Base-by-base conservation (phyloP, 495 filamentous ascomycete species). In the Lophiotrema nucula region DNA sequence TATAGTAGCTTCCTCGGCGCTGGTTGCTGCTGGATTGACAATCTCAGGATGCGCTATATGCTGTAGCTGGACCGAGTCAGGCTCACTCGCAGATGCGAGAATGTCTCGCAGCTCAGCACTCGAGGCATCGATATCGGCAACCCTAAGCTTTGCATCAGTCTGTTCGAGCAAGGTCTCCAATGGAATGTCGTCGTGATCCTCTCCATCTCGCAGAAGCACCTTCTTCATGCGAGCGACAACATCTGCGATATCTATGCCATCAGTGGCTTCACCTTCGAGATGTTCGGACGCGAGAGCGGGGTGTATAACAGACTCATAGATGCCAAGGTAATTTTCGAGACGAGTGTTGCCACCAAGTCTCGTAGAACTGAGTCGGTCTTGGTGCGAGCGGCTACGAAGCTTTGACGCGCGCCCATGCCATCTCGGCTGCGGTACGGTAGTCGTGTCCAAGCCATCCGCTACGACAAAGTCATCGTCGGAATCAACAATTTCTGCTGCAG, bases 391-490 rank as follows among this genome's bases (percentile, higher is more conserved):
- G n/a, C n/a, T n/a, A n/a, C n/a, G n/a, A n/a, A n/a, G n/a, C n/a
- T n/a, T n/a, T n/a, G n/a, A n/a, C n/a, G n/a, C n/a, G n/a, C n/a
- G n/a, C n/a, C n/a, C n/a, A n/a, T n/a, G n/a, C n/a, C n/a, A n/a
- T n/a, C n/a, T n/a, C n/a, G n/a, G n/a, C 5, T 19, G 12, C 18
- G 46, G 47, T 21, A 38, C 24, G 13, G 37, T 25, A n/a, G 11
- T 27, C n/a, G 11, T 13, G 6, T 53, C 49, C 13, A 56, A 15
- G 13, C 59, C 62, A 58, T 68, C 66, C 11, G 58, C 47, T 13
- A 67, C 63, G 25, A 68, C 42, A 23, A 68, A 68, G 21, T 68
- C 60, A 22, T 67, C 65, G 6, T 47, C 24, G 4, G 25, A n/a
- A 18, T 41, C 15, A 24, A 26, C n/a, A n/a, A n/a, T n/a, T n/a